Conservation (phyloP, 768 basidiomycete genomes). For the Dendrothele bispora region DNA sequence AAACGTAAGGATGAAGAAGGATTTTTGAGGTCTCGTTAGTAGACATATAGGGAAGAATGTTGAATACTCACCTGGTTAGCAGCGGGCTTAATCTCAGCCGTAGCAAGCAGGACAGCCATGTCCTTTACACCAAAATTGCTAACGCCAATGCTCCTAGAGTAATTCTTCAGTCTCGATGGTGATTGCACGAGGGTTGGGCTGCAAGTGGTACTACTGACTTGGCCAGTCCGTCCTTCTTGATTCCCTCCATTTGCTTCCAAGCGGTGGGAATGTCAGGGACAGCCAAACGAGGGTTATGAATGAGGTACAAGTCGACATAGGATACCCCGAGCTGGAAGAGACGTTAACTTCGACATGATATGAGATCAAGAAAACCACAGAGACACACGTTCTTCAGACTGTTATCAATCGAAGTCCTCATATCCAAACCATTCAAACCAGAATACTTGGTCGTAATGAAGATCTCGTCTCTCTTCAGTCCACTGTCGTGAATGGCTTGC, state of each 20-base stretch:
- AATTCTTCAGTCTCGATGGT: no score
- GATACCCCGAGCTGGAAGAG: conserved; percentile 58
- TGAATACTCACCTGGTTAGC: conserved; percentile 58
- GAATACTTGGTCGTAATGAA: conserved; percentile 72
- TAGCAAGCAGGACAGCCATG: conserved; percentile 52
- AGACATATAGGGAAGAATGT: no score
- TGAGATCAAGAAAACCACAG: background rate
- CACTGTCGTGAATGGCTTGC: conserved; percentile 49
- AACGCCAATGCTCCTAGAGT: conserved; percentile 65
- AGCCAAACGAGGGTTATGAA: conserved; percentile 57
- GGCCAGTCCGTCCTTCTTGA: conserved; percentile 55
- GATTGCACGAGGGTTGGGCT: no score
- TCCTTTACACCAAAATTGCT: conserved; percentile 65
- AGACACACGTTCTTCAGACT: conserved; percentile 55
- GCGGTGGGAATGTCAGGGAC: conserved; percentile 57
- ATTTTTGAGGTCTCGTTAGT: conserved; percentile 42
- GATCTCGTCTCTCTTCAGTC: conserved; percentile 52
- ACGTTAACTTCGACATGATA: background rate
- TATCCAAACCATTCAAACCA: conserved; percentile 47
- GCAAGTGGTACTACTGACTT: conserved; percentile 38
- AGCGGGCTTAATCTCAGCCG: conserved; percentile 61
- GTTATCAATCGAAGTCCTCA: conserved; percentile 54
- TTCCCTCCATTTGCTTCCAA: conserved; percentile 64
- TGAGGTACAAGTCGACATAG: conserved; percentile 72
- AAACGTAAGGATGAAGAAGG: conserved; percentile 70